phyloP scores from a whole-genome alignment of 495 filamentous ascomycete species.

The Penicillium paradoxum region DNA sequence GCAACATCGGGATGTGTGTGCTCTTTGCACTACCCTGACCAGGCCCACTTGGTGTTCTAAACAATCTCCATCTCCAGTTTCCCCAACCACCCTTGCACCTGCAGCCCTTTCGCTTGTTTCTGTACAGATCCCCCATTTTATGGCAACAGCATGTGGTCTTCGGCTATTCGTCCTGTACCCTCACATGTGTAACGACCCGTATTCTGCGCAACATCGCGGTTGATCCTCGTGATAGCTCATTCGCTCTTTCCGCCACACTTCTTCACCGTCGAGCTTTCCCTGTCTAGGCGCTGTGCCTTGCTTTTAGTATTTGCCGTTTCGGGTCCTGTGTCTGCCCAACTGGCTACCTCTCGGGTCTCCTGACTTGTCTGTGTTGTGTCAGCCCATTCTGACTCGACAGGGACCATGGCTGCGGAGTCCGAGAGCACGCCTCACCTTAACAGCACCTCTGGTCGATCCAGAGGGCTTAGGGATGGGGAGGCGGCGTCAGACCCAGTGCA shows the following conservation, averaged over 20 bases:
- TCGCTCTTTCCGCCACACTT: conserved; percentile 15
- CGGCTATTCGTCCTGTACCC: conserved; percentile 35
- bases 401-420: conserved; percentile 42
- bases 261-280: conserved; percentile 21
- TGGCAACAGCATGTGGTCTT: conserved; percentile 39
- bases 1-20: conserved; percentile 15
- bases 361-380: conserved; percentile 39
- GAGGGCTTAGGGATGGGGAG: conserved; percentile 28
- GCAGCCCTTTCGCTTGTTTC: conserved; percentile 15
- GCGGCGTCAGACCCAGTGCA: conserved; percentile 21
- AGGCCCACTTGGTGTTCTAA: conserved; percentile 10
- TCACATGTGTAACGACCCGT: conserved; percentile 35
- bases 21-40: conserved; percentile 18
- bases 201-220: conserved; percentile 31
- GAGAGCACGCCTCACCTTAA: conserved; percentile 41
- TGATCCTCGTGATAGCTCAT: conserved; percentile 13
- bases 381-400: conserved; percentile 29
- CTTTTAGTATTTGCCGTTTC: conserved; percentile 22
- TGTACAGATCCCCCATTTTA: conserved; percentile 5
- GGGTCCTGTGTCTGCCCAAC: conserved; percentile 27
- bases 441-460: conserved; percentile 32
- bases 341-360: conserved; percentile 39
- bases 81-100: conserved; percentile 15
- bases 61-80: conserved; percentile 11
- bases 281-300: conserved; percentile 21